A percentile compares a stretch with the other conserved stretches of the same genome.
Evolutionary conservation across 202 grass and related monocot species (phyloP).

Genomic region (Zizania palustris): DNA sequence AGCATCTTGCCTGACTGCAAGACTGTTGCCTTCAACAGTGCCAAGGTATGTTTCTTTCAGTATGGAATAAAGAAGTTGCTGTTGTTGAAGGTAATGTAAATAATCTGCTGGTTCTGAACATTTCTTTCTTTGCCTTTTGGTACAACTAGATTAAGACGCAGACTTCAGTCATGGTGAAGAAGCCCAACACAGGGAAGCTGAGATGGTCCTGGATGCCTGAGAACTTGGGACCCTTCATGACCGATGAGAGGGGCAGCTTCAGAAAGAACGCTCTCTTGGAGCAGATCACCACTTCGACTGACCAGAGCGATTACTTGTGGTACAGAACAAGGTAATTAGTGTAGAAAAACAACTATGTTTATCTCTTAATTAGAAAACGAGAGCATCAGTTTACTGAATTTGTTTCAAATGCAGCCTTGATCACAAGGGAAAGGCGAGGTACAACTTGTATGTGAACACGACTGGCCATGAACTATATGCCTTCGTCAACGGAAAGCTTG

Average conservation of each 20-base stretch:
- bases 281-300: constrained; percentile 54
- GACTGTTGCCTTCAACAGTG: constrained; percentile 62
- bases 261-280: constrained; percentile 56
- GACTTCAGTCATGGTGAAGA: constrained; percentile 71
- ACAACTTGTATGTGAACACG: constrained; percentile 55
- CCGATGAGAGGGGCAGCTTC: constrained; percentile 42
- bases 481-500: constrained; percentile 69
- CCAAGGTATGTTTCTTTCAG: constrained; percentile 47
- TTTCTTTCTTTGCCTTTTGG: not conserved
- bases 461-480: constrained; percentile 71
- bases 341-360: not conserved
- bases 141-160: constrained; percentile 59
- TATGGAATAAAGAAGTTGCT: not conserved
- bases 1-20: constrained; percentile 76
- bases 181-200: constrained; percentile 25
- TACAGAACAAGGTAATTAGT: constrained; percentile 67
- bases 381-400: not conserved
- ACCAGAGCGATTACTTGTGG: constrained; percentile 85
- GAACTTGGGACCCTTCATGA: constrained; percentile 51
- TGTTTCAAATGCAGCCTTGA: constrained; percentile 38
- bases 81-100: not conserved
- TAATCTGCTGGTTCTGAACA: not conserved
- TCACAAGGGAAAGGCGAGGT: constrained; percentile 41
- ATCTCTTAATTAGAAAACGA: no score
- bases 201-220: constrained; percentile 77